phyloP scores from a whole-genome alignment of 164 flowering plant species.

The Umbellularia californica region DNA sequence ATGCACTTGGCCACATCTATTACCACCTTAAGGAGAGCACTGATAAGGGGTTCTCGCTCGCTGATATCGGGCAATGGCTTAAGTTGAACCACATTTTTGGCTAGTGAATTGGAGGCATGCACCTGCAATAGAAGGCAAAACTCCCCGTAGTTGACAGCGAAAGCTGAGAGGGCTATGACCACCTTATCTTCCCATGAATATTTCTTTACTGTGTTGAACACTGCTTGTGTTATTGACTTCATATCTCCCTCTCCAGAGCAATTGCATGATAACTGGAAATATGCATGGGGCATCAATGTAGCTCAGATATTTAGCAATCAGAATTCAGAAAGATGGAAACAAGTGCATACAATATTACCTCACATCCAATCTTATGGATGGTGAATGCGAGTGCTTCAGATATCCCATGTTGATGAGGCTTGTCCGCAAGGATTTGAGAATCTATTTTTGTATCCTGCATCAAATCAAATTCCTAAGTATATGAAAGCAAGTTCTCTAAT shows the following conservation, averaged over 20 bases:
- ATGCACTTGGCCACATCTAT: constrained; percentile 42
- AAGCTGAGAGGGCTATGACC: constrained; percentile 40
- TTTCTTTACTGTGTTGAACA: constrained; percentile 41
- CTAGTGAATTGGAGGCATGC: constrained; percentile 30
- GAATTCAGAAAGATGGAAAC: no score
- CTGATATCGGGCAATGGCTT: constrained; percentile 48
- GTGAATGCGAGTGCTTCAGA: constrained; percentile 42
- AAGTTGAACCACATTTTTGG: constrained; percentile 38
- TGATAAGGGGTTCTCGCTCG: constrained; percentile 31
- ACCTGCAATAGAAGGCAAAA: constrained; percentile 44
- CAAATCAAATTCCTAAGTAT: not conserved
- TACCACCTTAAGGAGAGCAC: constrained; percentile 29
- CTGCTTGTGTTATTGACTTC: constrained; percentile 37
- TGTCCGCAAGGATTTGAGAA: constrained; percentile 29
- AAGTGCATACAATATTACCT: constrained; percentile 31
- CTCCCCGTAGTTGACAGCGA: constrained; percentile 43
- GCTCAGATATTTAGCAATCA: no score
- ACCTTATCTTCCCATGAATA: constrained; percentile 48
- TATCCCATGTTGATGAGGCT: constrained; percentile 18
- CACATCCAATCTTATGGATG: constrained; percentile 43
- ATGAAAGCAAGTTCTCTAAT: no score
- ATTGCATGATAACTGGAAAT: constrained; percentile 54
- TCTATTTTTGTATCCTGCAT: constrained; percentile 17
- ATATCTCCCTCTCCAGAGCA: constrained; percentile 53
- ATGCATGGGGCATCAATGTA: not conserved